phyloP scores from a whole-genome alignment of 257 asterid genomes.

The Parsonsia alboflavescens region DNA sequence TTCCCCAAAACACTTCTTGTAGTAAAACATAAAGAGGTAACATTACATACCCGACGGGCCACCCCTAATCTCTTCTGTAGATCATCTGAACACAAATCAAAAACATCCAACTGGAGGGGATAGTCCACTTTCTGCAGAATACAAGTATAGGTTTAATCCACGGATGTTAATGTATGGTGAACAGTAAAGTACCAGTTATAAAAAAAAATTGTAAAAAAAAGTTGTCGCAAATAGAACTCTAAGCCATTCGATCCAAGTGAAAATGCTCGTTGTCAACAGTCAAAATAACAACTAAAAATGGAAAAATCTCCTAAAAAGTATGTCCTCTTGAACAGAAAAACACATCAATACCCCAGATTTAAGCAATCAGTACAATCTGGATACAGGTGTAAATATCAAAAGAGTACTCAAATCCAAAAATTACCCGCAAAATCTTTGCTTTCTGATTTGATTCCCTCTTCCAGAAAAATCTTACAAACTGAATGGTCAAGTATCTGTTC shows the following conservation, averaged over 20 bases:
- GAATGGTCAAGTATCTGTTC: slow-evolving; percentile 84
- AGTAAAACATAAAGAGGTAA: slow-evolving; percentile 12
- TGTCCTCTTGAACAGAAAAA: not conserved
- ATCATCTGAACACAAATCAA: slow-evolving; percentile 90
- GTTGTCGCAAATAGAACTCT: not conserved
- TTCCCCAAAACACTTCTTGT: not conserved
- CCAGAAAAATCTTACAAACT: slow-evolving; percentile 98
- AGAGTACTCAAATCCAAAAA: slow-evolving; percentile 15
- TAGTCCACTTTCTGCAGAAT: slow-evolving; percentile 87
- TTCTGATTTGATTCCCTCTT: slow-evolving; percentile 98
- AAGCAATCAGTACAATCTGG: not conserved
- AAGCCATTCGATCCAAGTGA: not conserved
- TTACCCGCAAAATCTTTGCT: slow-evolving; percentile 97
- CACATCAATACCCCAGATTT: not conserved
- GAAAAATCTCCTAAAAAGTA: not conserved
- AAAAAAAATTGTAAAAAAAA: not conserved
- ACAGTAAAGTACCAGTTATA: not conserved
- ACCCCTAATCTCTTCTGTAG: slow-evolving; percentile 74
- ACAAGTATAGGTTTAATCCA: not conserved
- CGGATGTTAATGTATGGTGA: not conserved
- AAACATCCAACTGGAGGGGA: slow-evolving; percentile 90
- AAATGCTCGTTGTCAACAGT: not conserved
- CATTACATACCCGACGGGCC: slow-evolving; percentile 71
- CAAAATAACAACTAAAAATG: not conserved
- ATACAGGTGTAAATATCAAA: not conserved